Conservation (phyloP, 768 basidiomycete genomes). For the Leccinum subgranulosum region DNA sequence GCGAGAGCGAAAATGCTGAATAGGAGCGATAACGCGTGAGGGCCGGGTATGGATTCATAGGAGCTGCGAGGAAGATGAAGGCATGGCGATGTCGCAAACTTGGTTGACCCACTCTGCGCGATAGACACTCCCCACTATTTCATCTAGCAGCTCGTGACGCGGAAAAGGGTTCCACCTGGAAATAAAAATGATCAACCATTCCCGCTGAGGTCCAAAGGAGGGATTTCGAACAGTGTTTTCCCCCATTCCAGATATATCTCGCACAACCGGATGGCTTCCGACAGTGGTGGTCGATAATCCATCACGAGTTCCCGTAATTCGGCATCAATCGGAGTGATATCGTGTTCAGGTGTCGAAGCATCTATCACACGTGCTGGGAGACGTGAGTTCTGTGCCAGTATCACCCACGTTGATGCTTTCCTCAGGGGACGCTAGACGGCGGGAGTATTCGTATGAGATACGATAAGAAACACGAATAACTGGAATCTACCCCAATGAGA, state of each 20-base stretch:
- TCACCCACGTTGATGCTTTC: conserved; percentile 11
- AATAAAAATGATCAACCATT: neutral
- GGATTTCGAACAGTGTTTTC: conserved; percentile 47
- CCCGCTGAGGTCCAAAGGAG: neutral
- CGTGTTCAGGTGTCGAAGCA: conserved; percentile 33
- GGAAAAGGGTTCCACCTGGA: conserved; percentile 53
- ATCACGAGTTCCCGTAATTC: conserved; percentile 45
- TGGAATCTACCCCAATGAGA: conserved; percentile 47
- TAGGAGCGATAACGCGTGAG: conserved; percentile 59
- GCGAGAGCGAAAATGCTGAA: conserved; percentile 67
- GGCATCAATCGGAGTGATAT: conserved; percentile 27
- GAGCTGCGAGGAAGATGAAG: conserved; percentile 30
- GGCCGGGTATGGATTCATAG: conserved; percentile 36
- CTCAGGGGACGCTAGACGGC: conserved; percentile 24
- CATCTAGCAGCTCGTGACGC: conserved; percentile 53
- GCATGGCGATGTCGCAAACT: neutral
- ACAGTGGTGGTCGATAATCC: conserved; percentile 48
- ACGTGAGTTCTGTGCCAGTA: conserved; percentile 28
- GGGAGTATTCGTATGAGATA: neutral
- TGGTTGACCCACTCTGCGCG: conserved; percentile 41
- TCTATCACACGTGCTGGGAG: conserved; percentile 42
- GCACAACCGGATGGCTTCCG: conserved; percentile 58
- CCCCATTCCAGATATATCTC: conserved; percentile 66
- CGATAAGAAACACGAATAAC: neutral
- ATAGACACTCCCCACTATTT: conserved; percentile 54